phyloP scores from a whole-genome alignment of 2,329 filamentous ascomycete genomes.

The Diaporthe vaccinii region DNA sequence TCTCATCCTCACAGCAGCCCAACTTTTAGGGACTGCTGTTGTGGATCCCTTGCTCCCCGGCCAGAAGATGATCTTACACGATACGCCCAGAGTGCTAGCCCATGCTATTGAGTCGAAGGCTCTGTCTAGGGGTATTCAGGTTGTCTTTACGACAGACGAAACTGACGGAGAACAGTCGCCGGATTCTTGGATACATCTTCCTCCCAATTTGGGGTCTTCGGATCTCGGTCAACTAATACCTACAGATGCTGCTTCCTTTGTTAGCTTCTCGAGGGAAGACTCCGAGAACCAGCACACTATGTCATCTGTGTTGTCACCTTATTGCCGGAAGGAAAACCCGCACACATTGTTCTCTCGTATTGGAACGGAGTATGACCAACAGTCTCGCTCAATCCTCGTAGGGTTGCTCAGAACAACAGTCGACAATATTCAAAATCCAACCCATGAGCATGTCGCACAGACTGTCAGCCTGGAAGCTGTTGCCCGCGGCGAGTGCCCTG shows the following conservation, averaged over 20 bases:
- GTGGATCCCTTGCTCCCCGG: background rate
- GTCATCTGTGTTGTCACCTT: slow-evolving; percentile 2
- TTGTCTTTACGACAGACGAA: background rate
- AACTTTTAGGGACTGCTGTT: background rate
- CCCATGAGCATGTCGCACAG: background rate
- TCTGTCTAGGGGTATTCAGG: background rate
- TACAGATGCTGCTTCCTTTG: background rate
- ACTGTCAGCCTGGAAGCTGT: background rate
- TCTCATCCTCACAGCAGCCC: background rate
- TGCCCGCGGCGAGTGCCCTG: background rate
- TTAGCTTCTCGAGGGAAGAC: background rate
- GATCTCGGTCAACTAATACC: background rate
- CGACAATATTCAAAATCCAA: background rate
- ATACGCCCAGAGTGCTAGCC: background rate
- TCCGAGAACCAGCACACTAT: background rate
- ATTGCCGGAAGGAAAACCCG: background rate
- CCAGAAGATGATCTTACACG: background rate
- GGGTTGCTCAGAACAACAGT: background rate
- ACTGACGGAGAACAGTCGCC: background rate
- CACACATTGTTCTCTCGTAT: background rate
- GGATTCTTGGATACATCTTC: background rate
- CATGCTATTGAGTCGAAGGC: background rate
- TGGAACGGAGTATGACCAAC: background rate
- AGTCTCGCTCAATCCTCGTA: background rate
- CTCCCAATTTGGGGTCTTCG: background rate